Conservation (phyloP, 768 basidiomycete genomes). For the Suillus subluteus region DNA sequence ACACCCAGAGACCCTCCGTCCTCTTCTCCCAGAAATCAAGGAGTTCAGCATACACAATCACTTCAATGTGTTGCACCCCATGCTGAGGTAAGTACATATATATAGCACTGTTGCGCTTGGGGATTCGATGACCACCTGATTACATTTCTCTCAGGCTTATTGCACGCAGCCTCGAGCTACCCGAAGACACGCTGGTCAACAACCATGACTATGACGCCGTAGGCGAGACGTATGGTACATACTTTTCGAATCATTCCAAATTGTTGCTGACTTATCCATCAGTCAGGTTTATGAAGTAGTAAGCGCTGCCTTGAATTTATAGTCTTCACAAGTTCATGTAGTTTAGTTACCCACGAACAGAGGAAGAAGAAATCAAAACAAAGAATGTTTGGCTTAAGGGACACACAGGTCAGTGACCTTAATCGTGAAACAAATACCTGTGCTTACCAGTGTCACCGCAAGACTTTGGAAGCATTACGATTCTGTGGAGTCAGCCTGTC, state of each 20-base stretch:
- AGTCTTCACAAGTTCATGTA: neutral
- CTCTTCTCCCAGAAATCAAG: slow-evolving; percentile 55
- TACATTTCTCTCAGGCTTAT: slow-evolving; percentile 40
- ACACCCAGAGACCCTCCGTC: slow-evolving; percentile 54
- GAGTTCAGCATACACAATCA: slow-evolving; percentile 56
- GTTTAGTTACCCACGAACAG: slow-evolving; percentile 50
- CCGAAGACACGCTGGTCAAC: slow-evolving; percentile 55
- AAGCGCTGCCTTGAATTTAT: slow-evolving; percentile 19
- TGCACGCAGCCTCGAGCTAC: slow-evolving; percentile 55
- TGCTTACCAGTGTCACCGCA: neutral
- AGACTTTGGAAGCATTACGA: slow-evolving; percentile 60
- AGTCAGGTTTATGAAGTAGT: slow-evolving; percentile 76
- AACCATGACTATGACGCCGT: slow-evolving; percentile 46
- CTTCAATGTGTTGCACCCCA: slow-evolving; percentile 50
- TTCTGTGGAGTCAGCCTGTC: slow-evolving; percentile 65
- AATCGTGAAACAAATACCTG: too few relatives aligned
- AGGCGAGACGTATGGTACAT: slow-evolving; percentile 47
- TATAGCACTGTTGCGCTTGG: neutral
- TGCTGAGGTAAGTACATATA: slow-evolving; percentile 44
- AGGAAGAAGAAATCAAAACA: slow-evolving; percentile 52
- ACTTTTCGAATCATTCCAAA: neutral
- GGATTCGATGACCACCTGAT: neutral
- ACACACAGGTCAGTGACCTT: slow-evolving; percentile 47
- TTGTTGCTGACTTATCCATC: slow-evolving; percentile 1
- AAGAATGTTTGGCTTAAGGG: slow-evolving; percentile 65